Conservation (phyloP, 2,329 filamentous ascomycete genomes). For the Curvularia lunata region DNA sequence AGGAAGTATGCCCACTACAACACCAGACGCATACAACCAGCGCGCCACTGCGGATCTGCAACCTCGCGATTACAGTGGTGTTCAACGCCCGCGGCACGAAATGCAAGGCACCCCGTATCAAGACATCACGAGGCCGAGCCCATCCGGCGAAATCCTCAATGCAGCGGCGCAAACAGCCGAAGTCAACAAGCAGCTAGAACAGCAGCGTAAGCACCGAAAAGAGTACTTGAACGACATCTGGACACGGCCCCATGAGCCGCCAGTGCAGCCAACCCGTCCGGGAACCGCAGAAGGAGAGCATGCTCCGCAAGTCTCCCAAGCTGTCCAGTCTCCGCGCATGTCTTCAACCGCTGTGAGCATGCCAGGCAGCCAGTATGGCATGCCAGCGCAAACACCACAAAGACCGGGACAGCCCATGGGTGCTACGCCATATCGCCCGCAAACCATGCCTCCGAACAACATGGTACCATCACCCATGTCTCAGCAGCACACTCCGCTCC, state of each 20-base stretch:
- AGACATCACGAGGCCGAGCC: conserved; percentile 79
- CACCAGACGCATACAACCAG: conserved; percentile 68
- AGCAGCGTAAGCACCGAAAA: conserved; percentile 77
- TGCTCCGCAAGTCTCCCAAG: conserved; percentile 51
- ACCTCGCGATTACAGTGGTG: conserved; percentile 80
- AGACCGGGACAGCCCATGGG: conserved; percentile 68
- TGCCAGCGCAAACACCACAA: conserved; percentile 63
- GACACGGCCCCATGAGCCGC: conserved; percentile 81
- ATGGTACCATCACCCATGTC: conserved; percentile 77
- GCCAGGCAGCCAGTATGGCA: conserved; percentile 62
- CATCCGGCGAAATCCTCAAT: conserved; percentile 78
- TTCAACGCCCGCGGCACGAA: conserved; percentile 87
- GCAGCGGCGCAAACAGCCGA: conserved; percentile 90
- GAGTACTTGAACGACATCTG: conserved; percentile 84
- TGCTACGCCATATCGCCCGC: conserved; percentile 71
- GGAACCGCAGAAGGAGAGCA: conserved; percentile 49
- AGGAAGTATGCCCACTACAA: conserved; percentile 76
- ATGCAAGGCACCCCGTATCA: conserved; percentile 82
- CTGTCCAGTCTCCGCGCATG: conserved; percentile 58
- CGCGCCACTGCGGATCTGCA: conserved; percentile 77
- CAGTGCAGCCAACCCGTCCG: conserved; percentile 58
- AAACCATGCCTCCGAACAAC: conserved; percentile 72
- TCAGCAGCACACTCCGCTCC: conserved; percentile 67
- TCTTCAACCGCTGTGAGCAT: conserved; percentile 65
- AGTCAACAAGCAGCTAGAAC: conserved; percentile 83